Evolutionary conservation across 2,329 filamentous ascomycete species (phyloP).

Genomic region (Dactylonectria macrodidyma): DNA sequence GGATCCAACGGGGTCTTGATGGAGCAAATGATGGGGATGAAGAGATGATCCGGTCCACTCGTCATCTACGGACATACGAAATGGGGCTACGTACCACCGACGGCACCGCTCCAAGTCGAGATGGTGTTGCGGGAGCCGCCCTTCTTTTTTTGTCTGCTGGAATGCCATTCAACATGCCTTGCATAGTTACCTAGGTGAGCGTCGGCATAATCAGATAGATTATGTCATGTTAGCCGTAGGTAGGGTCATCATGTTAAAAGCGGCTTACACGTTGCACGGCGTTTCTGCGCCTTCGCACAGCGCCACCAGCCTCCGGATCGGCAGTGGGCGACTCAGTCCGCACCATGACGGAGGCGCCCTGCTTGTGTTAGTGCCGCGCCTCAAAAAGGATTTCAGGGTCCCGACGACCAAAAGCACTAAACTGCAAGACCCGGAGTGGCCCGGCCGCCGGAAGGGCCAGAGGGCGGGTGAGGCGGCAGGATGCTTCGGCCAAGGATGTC

Average conservation of each 20-base stretch:
- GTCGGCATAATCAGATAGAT: neutral
- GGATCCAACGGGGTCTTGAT: conserved; percentile 31
- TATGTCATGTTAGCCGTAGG: neutral
- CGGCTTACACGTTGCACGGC: neutral
- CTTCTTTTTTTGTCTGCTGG: neutral
- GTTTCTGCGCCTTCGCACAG: neutral
- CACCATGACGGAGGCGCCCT: conserved; percentile 3
- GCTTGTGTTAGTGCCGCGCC: conserved; percentile 19
- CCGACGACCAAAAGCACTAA: conserved; percentile 35
- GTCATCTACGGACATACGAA: conserved; percentile 39
- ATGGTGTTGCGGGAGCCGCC: neutral
- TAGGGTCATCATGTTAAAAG: neutral
- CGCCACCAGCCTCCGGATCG: neutral
- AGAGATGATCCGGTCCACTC: conserved; percentile 46
- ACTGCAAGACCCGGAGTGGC: conserved; percentile 42
- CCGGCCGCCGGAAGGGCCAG: conserved; percentile 37
- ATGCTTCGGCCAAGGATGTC: conserved; percentile 20
- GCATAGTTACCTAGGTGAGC: neutral
- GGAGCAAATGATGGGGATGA: conserved; percentile 30
- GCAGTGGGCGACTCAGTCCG: neutral
- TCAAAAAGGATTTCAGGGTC: conserved; percentile 44
- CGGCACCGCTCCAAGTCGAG: neutral
- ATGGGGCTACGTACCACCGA: conserved; percentile 32
- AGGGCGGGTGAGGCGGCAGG: conserved; percentile 46
- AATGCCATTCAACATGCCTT: neutral